Conservation (phyloP, 768 basidiomycete genomes). For the Hebeloma cylindrosporum region DNA sequence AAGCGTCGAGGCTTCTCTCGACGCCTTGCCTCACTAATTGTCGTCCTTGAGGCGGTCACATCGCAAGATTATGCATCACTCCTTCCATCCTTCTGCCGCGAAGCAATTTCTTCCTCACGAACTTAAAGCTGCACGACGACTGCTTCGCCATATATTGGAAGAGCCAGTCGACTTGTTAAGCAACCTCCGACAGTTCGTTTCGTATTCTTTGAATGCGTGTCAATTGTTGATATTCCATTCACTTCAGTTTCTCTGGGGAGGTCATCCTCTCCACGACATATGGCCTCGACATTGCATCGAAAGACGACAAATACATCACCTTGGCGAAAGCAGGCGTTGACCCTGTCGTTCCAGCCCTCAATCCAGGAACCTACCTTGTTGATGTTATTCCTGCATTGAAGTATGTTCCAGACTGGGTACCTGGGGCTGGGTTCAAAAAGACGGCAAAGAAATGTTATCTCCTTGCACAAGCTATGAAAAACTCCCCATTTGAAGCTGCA, state of each 20-base stretch:
- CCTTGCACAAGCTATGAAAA: constrained; percentile 30
- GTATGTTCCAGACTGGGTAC: constrained; percentile 33
- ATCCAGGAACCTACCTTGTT: constrained; percentile 33
- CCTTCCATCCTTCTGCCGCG: constrained; percentile 17
- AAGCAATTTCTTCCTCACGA: constrained; percentile 28
- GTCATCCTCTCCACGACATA: constrained; percentile 43
- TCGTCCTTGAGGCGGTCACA: constrained; percentile 10
- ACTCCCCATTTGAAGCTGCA: constrained; percentile 35
- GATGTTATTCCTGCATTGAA: constrained; percentile 28
- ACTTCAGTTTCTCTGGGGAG: constrained; percentile 32
- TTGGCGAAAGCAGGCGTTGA: constrained; percentile 39
- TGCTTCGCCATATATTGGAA: constrained; percentile 33
- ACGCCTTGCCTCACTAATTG: neutral
- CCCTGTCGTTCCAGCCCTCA: constrained; percentile 30
- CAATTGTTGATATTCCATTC: neutral
- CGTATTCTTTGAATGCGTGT: neutral
- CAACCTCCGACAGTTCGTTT: constrained; percentile 36
- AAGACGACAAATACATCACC: constrained; percentile 43
- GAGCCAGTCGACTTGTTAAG: constrained; percentile 32
- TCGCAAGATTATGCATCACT: constrained; percentile 19
- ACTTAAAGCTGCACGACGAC: constrained; percentile 27
- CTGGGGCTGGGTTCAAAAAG: constrained; percentile 35
- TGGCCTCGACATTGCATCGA: constrained; percentile 39
- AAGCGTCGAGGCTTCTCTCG: too few relatives aligned
- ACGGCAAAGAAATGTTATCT: constrained; percentile 40